Percentiles rank a stretch among this genome's conserved stretches.
Conservation (phyloP, 1,139 yeast species). For the Blastobotrys capitulatus region DNA sequence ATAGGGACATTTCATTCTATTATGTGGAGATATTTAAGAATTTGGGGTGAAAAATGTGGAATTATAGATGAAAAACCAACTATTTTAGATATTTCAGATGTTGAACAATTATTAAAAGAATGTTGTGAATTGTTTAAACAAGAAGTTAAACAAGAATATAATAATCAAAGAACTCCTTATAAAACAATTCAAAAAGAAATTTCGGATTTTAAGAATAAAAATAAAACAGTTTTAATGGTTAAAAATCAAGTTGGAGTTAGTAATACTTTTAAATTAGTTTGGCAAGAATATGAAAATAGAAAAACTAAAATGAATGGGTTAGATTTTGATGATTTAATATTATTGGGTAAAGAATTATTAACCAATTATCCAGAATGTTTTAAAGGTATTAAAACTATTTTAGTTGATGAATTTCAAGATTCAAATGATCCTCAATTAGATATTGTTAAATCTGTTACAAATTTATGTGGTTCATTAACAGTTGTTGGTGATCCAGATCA, state of each 20-base stretch:
- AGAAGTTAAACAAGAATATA: background rate
- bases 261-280: slow-evolving; percentile 7
- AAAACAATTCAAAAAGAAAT: slow-evolving; percentile 1
- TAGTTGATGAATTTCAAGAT: slow-evolving; percentile 94
- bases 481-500: slow-evolving; percentile 97
- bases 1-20: slow-evolving; percentile 89
- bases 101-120: slow-evolving; percentile 20
- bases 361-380: slow-evolving; percentile 42
- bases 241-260: background rate
- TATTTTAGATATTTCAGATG: slow-evolving; percentile 66
- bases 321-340: slow-evolving; percentile 81
- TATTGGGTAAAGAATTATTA: slow-evolving; percentile 50
- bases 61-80: slow-evolving; percentile 40
- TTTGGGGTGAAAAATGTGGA: slow-evolving; percentile 51
- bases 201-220: slow-evolving; percentile 10
- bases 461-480: slow-evolving; percentile 50
- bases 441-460: slow-evolving; percentile 56
- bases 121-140: background rate
- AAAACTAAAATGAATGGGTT: slow-evolving; percentile 41
- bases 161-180: background rate
- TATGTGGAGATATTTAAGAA: slow-evolving; percentile 54
- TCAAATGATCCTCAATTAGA: slow-evolving; percentile 73
- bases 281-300: slow-evolving; percentile 43
- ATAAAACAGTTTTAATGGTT: background rate
- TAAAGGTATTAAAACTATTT: slow-evolving; percentile 55